phyloP scores from a whole-genome alignment of 805 yeast genomes.

The Peterozyma xylosa region DNA sequence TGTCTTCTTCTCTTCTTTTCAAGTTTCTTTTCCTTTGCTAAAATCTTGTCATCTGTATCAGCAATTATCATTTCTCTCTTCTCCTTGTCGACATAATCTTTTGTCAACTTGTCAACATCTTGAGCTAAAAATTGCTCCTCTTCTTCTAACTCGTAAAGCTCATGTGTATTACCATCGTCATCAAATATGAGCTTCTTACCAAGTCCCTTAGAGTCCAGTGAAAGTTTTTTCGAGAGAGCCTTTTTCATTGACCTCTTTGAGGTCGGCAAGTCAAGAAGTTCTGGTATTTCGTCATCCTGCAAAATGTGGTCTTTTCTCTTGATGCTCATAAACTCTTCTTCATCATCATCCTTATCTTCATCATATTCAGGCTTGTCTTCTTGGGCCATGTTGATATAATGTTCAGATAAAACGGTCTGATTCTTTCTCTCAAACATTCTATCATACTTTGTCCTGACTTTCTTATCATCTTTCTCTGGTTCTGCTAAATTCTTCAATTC shows the following conservation, averaged over 20 bases:
- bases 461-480: constrained; percentile 29
- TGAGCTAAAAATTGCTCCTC: constrained; percentile 73
- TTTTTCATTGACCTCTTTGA: constrained; percentile 82
- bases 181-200: constrained; percentile 82
- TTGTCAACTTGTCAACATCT: constrained; percentile 56
- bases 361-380: constrained; percentile 22
- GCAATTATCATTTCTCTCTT: constrained; percentile 57
- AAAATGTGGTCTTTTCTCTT: constrained; percentile 73
- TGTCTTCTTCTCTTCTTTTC: constrained; percentile 87
- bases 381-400: constrained; percentile 69
- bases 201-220: constrained; percentile 51
- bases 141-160: constrained; percentile 83
- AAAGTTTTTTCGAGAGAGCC: constrained; percentile 80
- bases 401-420: constrained; percentile 86
- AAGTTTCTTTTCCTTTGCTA: constrained; percentile 68
- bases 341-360: constrained; percentile 37
- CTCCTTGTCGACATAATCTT: constrained; percentile 60
- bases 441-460: constrained; percentile 82
- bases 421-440: constrained; percentile 93
- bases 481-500: constrained; percentile 51
- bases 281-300: constrained; percentile 57
- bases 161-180: constrained; percentile 91
- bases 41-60: constrained; percentile 70
- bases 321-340: constrained; percentile 72
- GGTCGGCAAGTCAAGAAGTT: constrained; percentile 46